Evolutionary conservation across 176 grass and related monocot genomes (phyloP), one percentile per base, ranked within the genome.

Genomic region (Avena atlantica): DNA sequence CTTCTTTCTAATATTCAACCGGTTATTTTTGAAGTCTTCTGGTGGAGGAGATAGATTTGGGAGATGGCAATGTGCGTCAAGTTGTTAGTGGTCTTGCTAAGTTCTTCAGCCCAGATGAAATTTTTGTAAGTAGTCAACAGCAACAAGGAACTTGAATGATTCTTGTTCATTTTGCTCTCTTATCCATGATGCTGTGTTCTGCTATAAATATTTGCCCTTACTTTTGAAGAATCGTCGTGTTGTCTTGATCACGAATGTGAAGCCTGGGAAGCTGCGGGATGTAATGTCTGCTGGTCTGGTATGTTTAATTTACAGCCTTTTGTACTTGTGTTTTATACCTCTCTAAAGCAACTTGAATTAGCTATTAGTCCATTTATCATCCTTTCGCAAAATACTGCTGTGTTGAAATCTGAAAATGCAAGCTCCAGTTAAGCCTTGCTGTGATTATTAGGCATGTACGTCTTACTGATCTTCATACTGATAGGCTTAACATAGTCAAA

Each of bases 51-150:
- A 99, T 99, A 83, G 94, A 96, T 94, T 85, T 99, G 83, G 97
- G 97, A 84, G 94, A 94, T 60, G 94, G 92, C 79, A 94, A 92
- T 85, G 68, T 92, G 49, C 90, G 92, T 23, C 97, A 99, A 87
- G 94, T 99, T 47, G 97, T 96, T 58, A 99, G 97, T 87, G 97
- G 97, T 84, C 97, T 99, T 87, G 97, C 97, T 40, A 99, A 99
- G 72, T 99, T 88, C 82, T 96, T 86, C 83, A 93, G 89, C 70
- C 94, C 89, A 5, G 92, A 99, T 58, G 94, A 96, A 25, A 87
- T 99, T 55, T 20, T 66, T 16, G 96, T 98, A 84, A 95, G 91
- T 94, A 89, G 44, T 80, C 81, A 76, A 51, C 56, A 63, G 42
- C 72, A 89, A 70, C n/a, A 81, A 90, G 59, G 65, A 88, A 70